Base-by-base conservation (phyloP, 805 yeast species). In the Barnettozyma siamensis region DNA sequence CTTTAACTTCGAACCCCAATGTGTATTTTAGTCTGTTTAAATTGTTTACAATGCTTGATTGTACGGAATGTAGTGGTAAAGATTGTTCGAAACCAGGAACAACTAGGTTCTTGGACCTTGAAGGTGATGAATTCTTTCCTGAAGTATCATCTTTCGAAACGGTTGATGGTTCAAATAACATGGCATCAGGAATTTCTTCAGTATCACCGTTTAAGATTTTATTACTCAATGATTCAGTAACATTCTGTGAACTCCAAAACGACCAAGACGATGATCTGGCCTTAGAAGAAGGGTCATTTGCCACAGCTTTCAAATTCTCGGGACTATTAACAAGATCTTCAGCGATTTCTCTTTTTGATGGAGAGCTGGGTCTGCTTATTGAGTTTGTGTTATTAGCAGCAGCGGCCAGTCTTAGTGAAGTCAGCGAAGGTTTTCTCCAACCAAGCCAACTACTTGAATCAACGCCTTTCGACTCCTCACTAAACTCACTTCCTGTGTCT, bases 81-180 rank as follows among this genome's bases (percentile, higher is more conserved):
- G 59, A 50, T 19, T 49, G 47, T 16, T 51, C 51, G 33, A 55
- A 54, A 3, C 33, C 49, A 5, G 61, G 61, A 8, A 57, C 58
- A 15, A 57, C 60, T 19, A 43, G 38, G 33, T 52, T 57, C 18
- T 52, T 44, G 0, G 42, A 32, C 6, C 16, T 41, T 2, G 11
- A 11, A 11, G 40, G 36, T 12, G 39, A 38, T n/a, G 35, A 17
- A n/a, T 31, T 12, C n/a, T 35, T 18, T 16, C 33, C 29, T 19
- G 35, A 11, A 27, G 41, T 17, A 33, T 38, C 31, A 31, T 37
- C 20, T 43, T 37, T 15, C 10, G 34, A 12, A 13, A 36, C 35
- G 15, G 32, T 35, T 11, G 43, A 37, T 3, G 55, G 46, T 31
- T 55, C 58, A 33, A 51, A 57, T n/a, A 57, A 40, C 19, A 54